Evolutionary conservation across 768 basidiomycete species (phyloP).

Genomic region (Tephrocybe sp.): DNA sequence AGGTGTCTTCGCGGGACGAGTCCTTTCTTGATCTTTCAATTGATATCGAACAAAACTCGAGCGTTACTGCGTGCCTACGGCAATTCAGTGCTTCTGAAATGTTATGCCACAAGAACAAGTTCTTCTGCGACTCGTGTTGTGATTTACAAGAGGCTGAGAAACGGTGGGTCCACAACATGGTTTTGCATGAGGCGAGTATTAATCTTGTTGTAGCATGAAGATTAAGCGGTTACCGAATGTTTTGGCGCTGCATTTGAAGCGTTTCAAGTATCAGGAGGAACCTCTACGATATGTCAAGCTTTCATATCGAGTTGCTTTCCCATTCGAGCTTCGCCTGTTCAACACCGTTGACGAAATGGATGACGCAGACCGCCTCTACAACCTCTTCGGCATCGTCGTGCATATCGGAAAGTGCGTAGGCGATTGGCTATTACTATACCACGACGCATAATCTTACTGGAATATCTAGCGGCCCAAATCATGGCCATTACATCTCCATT

Average conservation of each 20-base stretch:
- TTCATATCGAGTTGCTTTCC: constrained; percentile 95
- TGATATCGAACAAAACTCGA: constrained; percentile 98
- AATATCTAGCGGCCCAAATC: constrained; percentile 81
- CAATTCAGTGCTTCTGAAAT: constrained; percentile 98
- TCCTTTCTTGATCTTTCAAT: constrained; percentile 97
- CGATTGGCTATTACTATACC: background rate
- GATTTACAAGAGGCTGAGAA: constrained; percentile 98
- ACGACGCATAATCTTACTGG: constrained; percentile 4
- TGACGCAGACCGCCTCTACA: constrained; percentile 90
- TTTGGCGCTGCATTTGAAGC: constrained; percentile 92
- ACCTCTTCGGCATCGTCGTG: constrained; percentile 96
- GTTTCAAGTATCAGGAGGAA: constrained; percentile 98
- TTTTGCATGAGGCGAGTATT: background rate
- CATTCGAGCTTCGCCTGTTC: constrained; percentile 90
- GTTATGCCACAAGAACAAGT: constrained; percentile 98
- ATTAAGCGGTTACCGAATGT: constrained; percentile 96
- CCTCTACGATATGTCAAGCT: constrained; percentile 90
- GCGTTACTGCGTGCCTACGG: constrained; percentile 91
- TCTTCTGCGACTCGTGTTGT: constrained; percentile 96
- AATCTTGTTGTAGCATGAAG: constrained; percentile 74
- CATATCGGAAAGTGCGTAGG: constrained; percentile 98
- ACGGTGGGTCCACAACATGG: constrained; percentile 50
- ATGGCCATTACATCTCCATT: constrained; percentile 96
- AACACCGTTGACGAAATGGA: constrained; percentile 94
- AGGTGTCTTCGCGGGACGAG: constrained; percentile 94